Base-by-base conservation (phyloP, 2,329 filamentous ascomycete genomes). In the Ilyonectria mors-panacis region DNA sequence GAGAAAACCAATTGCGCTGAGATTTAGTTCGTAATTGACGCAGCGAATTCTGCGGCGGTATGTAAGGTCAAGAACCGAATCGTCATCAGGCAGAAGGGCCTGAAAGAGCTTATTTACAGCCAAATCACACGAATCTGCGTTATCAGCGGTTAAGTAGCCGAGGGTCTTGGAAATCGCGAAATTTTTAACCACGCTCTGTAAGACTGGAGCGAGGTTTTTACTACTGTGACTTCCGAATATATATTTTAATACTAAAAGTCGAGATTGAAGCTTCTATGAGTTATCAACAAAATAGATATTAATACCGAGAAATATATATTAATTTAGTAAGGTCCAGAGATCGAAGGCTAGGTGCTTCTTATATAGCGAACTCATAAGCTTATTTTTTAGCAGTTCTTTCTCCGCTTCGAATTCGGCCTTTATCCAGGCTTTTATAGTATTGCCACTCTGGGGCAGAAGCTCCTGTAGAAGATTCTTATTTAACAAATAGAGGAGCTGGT, bases 331-430 rank as follows among this genome's bases (percentile, higher is more conserved):
- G 26, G 26, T 33, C 26, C 48, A 51, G 17, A 51, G 48, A 33
- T 51, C 48, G 48, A 51, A 51, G 26, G 48, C 15, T 23, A 33
- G 48, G 33, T 33, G 48, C 26, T 51, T 51, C 48, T 51, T 33
- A 23, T 51, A 51, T 26, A 13, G 48, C 15, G 48, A 51, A 23
- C 26, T 26, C 12, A 13, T 26, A 21, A 51, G 26, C 48, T 51
- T 13, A 17, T 10, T 51, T 33, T 30, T 51, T 23, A 51, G 26
- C 6, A 33, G 48, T 26, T 15, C 26, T 33, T 51, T 51, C 26
- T 51, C 26, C 23, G 48, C 17, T n/a, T 15, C 26, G 26, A 33
- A 19, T 12, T 51, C 26, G 8, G 48, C 48, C 7, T 51, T 30
- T 6, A 51, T 13, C 26, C 48, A 51, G 13, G 48, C 13, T 33